Evolutionary conservation across 305 asterid genomes (phyloP).

Genomic region (Fraxinus greggii): DNA sequence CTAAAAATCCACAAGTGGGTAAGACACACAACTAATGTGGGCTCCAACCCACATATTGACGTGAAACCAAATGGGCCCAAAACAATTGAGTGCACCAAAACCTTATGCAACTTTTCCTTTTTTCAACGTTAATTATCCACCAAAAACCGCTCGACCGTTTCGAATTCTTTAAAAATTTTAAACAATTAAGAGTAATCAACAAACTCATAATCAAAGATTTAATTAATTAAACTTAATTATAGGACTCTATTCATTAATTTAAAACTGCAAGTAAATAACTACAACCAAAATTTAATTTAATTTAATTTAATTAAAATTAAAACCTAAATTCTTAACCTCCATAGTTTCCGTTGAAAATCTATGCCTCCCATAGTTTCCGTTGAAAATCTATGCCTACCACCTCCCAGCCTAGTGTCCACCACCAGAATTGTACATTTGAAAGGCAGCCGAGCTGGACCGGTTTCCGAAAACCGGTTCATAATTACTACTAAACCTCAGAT

Average conservation of each 20-base stretch:
- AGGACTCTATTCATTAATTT: conserved; percentile 21
- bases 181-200: conserved; percentile 16
- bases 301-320: conserved; percentile 9
- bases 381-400: conserved; percentile 27
- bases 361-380: conserved; percentile 26
- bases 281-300: conserved; percentile 18
- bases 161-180: conserved; percentile 37
- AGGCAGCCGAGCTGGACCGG: conserved; percentile 35
- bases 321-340: conserved; percentile 39
- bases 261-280: conserved; percentile 36
- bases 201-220: conserved; percentile 1
- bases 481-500: conserved; percentile 31
- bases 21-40: conserved; percentile 47
- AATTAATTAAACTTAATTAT: conserved; percentile 12
- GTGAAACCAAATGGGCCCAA: conserved; percentile 36
- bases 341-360: conserved; percentile 33
- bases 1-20: conserved; percentile 11
- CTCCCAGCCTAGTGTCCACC: conserved; percentile 38
- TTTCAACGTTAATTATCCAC: conserved; percentile 24
- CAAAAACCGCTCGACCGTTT: conserved; percentile 54
- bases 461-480: conserved; percentile 27
- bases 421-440: conserved; percentile 49
- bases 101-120: not conserved
- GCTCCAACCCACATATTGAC: conserved; percentile 54
- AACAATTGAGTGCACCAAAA: conserved; percentile 11